phyloP scores from a whole-genome alignment of 768 basidiomycete genomes.

The Fibroporia radiculosa region DNA sequence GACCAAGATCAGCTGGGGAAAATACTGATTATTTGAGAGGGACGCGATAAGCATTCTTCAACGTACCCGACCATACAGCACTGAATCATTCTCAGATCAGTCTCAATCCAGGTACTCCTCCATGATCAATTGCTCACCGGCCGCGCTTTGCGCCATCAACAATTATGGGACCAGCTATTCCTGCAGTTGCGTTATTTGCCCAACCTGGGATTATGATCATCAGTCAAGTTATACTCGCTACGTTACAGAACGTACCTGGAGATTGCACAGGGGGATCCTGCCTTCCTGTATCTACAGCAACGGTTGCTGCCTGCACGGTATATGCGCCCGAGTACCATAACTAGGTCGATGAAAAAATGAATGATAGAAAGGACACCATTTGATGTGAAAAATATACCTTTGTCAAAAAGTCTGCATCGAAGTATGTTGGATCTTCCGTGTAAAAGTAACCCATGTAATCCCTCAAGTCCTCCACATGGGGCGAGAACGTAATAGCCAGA shows the following conservation, averaged over 20 bases:
- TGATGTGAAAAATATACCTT: conserved; percentile 23
- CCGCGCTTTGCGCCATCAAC: conserved; percentile 58
- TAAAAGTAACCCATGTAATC: conserved; percentile 49
- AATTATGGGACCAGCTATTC: conserved; percentile 51
- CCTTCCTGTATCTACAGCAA: conserved; percentile 42
- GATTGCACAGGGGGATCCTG: conserved; percentile 35
- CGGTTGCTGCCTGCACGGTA: conserved; percentile 52
- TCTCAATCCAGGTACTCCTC: conserved; percentile 9
- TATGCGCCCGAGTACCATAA: conserved; percentile 57
- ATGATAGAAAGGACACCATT: neutral
- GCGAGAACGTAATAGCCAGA: conserved; percentile 45
- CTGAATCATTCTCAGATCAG: conserved; percentile 17
- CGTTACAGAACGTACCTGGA: conserved; percentile 23
- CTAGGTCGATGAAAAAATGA: conserved; percentile 7
- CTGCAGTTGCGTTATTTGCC: conserved; percentile 47
- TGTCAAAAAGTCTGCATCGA: conserved; percentile 43
- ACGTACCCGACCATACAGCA: conserved; percentile 47
- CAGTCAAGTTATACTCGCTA: neutral
- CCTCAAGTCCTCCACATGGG: conserved; percentile 39
- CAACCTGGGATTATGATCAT: conserved; percentile 30
- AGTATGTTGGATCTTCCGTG: conserved; percentile 34
- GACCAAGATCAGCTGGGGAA: conserved; percentile 48
- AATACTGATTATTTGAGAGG: neutral
- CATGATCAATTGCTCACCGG: conserved; percentile 25
- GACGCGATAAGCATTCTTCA: neutral